Conservation (phyloP, 2,329 filamentous ascomycete genomes). For the Diaporthe citrichinensis region DNA sequence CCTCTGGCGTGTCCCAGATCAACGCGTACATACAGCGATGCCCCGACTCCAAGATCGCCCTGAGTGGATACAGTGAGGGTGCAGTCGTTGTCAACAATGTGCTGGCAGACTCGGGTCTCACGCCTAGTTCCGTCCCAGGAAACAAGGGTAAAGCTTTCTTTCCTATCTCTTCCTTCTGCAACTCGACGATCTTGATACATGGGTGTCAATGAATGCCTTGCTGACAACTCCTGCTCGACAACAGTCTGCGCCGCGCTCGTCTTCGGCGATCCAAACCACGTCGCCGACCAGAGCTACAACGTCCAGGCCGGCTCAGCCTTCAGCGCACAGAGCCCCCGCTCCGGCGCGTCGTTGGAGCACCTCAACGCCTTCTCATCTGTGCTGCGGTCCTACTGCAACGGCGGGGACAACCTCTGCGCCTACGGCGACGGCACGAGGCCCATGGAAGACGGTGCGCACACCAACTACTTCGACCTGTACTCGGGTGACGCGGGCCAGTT, state of each 20-base stretch:
- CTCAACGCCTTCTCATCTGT: constrained; percentile 27
- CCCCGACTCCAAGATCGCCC: constrained; percentile 4
- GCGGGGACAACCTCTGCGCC: constrained; percentile 15
- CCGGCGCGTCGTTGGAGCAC: background rate
- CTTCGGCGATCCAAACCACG: constrained; percentile 28
- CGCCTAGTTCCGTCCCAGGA: constrained; percentile 8
- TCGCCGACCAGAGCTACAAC: constrained; percentile 28
- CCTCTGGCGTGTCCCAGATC: constrained; percentile 14
- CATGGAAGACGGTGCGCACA: constrained; percentile 1
- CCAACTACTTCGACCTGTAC: constrained; percentile 34
- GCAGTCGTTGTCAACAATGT: constrained; percentile 10
- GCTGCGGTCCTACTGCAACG: constrained; percentile 20
- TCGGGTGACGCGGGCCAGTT: constrained; percentile 8
- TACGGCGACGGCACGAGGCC: constrained; percentile 27
- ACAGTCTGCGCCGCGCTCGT: constrained; percentile 21
- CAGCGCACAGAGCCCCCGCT: background rate
- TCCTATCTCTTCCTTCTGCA: background rate
- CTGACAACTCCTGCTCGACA: background rate
- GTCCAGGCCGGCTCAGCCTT: constrained; percentile 13
- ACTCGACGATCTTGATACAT: background rate
- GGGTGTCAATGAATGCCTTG: background rate
- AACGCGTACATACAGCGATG: constrained; percentile 19
- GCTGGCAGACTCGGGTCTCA: constrained; percentile 13
- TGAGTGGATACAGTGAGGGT: constrained; percentile 32
- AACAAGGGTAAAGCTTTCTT: background rate